A percentile compares a stretch with the other conserved stretches of the same genome.
Conservation (phyloP, 192 early-diverging fungal species). For the Backusella morwellensis region DNA sequence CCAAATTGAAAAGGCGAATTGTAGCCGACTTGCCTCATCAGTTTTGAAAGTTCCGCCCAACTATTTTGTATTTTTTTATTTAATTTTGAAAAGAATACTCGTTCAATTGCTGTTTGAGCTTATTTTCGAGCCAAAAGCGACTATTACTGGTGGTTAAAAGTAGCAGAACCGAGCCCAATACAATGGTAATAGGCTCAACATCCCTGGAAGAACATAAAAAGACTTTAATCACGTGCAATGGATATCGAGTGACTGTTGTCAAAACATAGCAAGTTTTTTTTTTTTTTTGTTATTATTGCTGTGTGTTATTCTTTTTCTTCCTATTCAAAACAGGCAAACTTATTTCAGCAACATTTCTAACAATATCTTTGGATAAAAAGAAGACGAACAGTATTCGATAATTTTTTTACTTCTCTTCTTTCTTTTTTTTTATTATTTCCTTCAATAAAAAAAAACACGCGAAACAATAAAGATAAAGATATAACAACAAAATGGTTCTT, state of each 20-base stretch:
- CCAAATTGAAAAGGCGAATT: neutral
- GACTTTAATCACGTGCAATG: neutral
- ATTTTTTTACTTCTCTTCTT: neutral
- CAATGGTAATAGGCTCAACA: neutral
- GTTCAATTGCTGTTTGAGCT: neutral
- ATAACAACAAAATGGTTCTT: constrained; percentile 53
- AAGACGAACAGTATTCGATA: neutral
- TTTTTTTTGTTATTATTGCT: neutral
- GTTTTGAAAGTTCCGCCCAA: neutral
- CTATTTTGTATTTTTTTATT: neutral
- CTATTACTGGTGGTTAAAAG: neutral
- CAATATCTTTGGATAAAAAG: neutral
- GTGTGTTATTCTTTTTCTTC: neutral
- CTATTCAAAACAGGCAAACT: neutral
- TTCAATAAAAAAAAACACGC: neutral
- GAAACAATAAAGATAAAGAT: neutral
- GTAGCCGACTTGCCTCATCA: neutral
- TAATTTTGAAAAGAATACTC: neutral
- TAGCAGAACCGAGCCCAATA: neutral
- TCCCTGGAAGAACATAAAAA: neutral
- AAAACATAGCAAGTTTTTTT: neutral
- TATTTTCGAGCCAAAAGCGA: neutral
- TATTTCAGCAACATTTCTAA: neutral
- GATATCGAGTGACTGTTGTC: neutral
- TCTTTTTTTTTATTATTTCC: neutral